Evolutionary conservation across 1,284 basidiomycete species (phyloP).

Genomic region (Fomitopsis pinicola): DNA sequence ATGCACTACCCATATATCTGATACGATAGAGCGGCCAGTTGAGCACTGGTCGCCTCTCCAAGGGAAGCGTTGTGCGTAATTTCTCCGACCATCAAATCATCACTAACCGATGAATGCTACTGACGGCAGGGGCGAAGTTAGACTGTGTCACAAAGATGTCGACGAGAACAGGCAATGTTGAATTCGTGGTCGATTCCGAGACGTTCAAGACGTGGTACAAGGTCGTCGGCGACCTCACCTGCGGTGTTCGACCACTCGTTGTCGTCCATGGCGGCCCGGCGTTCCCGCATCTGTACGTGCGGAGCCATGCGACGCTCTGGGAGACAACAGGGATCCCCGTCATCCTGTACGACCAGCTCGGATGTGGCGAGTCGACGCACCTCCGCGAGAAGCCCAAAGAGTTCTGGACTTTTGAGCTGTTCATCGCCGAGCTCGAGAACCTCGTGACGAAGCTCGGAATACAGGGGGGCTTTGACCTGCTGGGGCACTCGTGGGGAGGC

Average conservation of each 20-base stretch:
- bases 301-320: constrained; percentile 9
- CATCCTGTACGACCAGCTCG: constrained; percentile 47
- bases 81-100: no score
- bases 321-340: constrained; percentile 27
- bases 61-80: no score
- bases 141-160: neutral
- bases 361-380: constrained; percentile 39
- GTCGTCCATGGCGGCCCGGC: constrained; percentile 40
- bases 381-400: constrained; percentile 19
- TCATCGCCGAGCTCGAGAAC: constrained; percentile 43
- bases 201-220: constrained; percentile 26
- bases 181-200: constrained; percentile 9
- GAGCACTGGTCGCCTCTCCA: no score
- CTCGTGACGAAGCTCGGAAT: constrained; percentile 34
- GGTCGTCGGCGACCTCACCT: constrained; percentile 18
- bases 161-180: neutral
- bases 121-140: no score
- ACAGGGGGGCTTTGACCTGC: constrained; percentile 31
- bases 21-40: no score
- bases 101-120: no score
- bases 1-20: no score
- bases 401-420: constrained; percentile 43
- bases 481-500: constrained; percentile 46
- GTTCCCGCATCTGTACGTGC: constrained; percentile 29
- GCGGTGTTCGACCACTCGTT: constrained; percentile 27